Evolutionary conservation across 345 rosid genomes (phyloP).

Genomic region (Eucalyptus microcorys): DNA sequence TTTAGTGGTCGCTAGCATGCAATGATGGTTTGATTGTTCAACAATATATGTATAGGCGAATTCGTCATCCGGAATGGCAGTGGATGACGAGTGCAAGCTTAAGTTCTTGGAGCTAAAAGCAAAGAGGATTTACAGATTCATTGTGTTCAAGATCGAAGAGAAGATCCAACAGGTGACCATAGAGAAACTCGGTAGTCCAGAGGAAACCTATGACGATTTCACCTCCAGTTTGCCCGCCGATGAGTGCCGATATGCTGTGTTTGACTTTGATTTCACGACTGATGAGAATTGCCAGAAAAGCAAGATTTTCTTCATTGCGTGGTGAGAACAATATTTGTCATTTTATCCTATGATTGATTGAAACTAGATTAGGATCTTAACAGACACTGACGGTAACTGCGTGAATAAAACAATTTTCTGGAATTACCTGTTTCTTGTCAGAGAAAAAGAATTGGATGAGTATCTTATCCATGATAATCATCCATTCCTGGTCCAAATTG

Average conservation of each 20-base stretch:
- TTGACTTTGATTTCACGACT: conserved; percentile 49
- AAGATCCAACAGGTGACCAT: conserved; percentile 43
- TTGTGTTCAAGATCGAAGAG: conserved; percentile 60
- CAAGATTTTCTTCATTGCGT: conserved; percentile 67
- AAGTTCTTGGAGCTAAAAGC: conserved; percentile 63
- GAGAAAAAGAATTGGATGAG: background rate
- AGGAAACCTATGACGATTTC: conserved; percentile 47
- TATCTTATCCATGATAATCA: background rate
- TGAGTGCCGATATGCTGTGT: conserved; percentile 57
- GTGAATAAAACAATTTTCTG: background rate
- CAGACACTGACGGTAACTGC: background rate
- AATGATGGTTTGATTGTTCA: background rate
- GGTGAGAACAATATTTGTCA: conserved; percentile 13
- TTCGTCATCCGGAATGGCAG: conserved; percentile 66
- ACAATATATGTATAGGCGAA: conserved; percentile 29
- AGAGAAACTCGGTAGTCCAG: conserved; percentile 43
- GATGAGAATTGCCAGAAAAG: conserved; percentile 62
- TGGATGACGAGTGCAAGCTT: conserved; percentile 59
- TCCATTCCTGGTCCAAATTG: background rate
- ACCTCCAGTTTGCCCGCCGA: conserved; percentile 30
- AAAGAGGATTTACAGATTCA: conserved; percentile 50
- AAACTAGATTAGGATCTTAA: background rate
- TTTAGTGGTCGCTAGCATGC: background rate
- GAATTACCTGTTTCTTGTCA: background rate
- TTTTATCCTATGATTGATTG: background rate